Conservation (phyloP, 768 basidiomycete species). For the Suillus occidentalis region DNA sequence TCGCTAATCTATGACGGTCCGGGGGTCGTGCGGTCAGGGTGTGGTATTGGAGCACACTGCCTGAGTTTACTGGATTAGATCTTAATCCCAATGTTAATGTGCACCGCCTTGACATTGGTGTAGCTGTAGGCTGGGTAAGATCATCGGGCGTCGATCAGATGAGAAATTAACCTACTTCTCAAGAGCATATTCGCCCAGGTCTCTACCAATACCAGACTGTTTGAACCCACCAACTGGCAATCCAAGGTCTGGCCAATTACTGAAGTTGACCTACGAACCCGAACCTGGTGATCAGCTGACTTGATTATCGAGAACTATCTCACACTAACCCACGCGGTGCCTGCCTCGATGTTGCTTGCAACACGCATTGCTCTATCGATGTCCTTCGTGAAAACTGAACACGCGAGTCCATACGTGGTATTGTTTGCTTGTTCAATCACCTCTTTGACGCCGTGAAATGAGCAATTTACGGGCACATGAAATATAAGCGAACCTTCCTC, state of each 20-base stretch:
- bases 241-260: slow-evolving; percentile 29
- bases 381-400: slow-evolving; percentile 82
- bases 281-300: slow-evolving; percentile 11
- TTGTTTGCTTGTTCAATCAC: slow-evolving; percentile 80
- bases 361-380: slow-evolving; percentile 71
- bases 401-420: slow-evolving; percentile 82
- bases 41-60: slow-evolving; percentile 2
- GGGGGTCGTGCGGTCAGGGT: slow-evolving; percentile 2
- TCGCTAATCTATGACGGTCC: slow-evolving; percentile 2
- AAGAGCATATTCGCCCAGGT: slow-evolving; percentile 75
- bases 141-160: slow-evolving; percentile 49
- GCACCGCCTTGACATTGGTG: slow-evolving; percentile 60
- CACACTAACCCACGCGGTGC: slow-evolving; percentile 66
- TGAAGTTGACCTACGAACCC: slow-evolving; percentile 78
- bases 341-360: slow-evolving; percentile 76
- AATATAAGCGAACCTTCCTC: slow-evolving; percentile 36
- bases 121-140: slow-evolving; percentile 37
- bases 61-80: slow-evolving; percentile 14
- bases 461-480: neutral
- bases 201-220: slow-evolving; percentile 78
- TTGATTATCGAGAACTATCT: neutral
- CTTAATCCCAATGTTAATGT: slow-evolving; percentile 50
- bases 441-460: slow-evolving; percentile 31
- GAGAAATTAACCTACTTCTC: slow-evolving; percentile 36
- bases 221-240: slow-evolving; percentile 88